Conservation (phyloP, 345 rosid genomes). For the Eucalyptus victrix region DNA sequence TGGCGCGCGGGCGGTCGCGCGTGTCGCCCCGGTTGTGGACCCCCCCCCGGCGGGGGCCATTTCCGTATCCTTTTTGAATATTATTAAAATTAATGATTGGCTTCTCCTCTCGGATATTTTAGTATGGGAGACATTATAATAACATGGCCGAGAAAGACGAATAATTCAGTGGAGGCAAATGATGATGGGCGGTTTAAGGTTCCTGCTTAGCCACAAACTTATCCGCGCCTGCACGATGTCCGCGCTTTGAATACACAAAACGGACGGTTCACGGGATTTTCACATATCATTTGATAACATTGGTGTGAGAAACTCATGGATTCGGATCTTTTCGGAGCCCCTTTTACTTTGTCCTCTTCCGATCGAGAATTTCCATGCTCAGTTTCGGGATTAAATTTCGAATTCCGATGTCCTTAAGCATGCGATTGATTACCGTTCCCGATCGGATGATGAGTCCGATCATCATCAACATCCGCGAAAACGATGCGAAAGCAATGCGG, state of each 20-base stretch:
- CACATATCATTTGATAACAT: accelerated
- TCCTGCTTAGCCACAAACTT: background rate
- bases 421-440: background rate
- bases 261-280: background rate
- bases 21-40: background rate
- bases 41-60: background rate
- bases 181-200: background rate
- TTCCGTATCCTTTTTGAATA: background rate
- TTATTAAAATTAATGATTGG: background rate
- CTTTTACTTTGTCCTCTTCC: accelerated
- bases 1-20: background rate
- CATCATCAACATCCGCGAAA: background rate
- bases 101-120: background rate
- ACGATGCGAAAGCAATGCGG: background rate
- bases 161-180: background rate
- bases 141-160: background rate
- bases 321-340: background rate
- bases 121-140: background rate
- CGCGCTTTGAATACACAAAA: background rate
- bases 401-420: background rate
- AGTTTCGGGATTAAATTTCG: background rate
- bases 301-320: too few relatives aligned
- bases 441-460: background rate
- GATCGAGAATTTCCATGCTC: background rate
- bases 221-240: background rate